Evolutionary conservation across 2,329 filamentous ascomycete genomes (phyloP).

Genomic region (Chlorencoelia australis): DNA sequence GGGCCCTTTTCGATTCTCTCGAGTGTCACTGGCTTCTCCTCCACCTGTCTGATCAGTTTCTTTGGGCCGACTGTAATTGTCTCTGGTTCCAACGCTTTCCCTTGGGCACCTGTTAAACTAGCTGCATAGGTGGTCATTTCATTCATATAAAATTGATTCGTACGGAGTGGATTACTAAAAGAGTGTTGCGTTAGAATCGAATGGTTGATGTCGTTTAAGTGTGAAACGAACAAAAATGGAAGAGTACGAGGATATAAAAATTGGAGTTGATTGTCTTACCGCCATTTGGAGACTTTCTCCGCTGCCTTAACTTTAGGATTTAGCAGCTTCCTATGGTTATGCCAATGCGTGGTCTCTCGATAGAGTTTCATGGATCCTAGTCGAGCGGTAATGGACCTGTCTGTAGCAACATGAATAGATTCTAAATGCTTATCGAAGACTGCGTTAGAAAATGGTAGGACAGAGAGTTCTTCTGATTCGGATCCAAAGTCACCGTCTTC

Average conservation of each 20-base stretch:
- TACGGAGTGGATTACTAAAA: constrained; percentile 24
- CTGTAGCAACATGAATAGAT: constrained; percentile 31
- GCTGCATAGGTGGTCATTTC: constrained; percentile 60
- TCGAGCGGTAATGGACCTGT: constrained; percentile 18
- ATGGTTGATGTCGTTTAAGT: too few relatives aligned
- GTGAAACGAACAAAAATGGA: background rate
- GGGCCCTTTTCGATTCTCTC: constrained; percentile 10
- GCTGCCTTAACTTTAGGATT: constrained; percentile 33
- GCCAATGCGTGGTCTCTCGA: constrained; percentile 48
- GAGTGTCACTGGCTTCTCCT: constrained; percentile 20
- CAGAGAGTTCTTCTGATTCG: constrained; percentile 16
- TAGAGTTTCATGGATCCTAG: constrained; percentile 30
- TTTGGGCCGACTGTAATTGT: constrained; percentile 42
- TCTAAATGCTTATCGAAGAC: constrained; percentile 37
- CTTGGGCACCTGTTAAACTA: constrained; percentile 54
- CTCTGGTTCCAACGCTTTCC: constrained; percentile 54
- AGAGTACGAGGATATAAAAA: background rate
- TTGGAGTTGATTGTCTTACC: constrained; percentile 14
- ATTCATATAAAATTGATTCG: constrained; percentile 53
- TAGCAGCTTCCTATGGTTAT: constrained; percentile 45
- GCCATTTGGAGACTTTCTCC: constrained; percentile 31
- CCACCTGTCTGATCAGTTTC: constrained; percentile 17
- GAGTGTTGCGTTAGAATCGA: too few relatives aligned
- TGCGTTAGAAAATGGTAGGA: constrained; percentile 39
- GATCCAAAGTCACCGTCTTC: constrained; percentile 9